Percentiles rank a stretch among this genome's conserved stretches.
Conservation (phyloP, 768 basidiomycete genomes). For the Boletus patriciae region DNA sequence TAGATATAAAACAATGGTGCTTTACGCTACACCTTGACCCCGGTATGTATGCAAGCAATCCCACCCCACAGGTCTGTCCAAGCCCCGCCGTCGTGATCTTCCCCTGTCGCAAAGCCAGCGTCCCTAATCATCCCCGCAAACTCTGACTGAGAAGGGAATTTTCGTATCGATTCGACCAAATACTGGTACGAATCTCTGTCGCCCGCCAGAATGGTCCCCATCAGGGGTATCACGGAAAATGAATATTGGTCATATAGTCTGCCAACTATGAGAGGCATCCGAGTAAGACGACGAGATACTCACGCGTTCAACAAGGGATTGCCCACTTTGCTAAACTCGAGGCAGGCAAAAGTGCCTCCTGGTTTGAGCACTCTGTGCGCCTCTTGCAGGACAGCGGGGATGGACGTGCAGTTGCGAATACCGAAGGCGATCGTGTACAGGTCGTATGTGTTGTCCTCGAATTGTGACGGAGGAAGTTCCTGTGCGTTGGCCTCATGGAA, state of each 20-base stretch:
- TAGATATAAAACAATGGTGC: not conserved
- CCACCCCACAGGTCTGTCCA: conserved; percentile 89
- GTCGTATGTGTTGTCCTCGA: conserved; percentile 84
- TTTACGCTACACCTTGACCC: conserved; percentile 53
- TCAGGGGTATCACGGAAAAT: conserved; percentile 89
- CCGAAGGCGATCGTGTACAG: conserved; percentile 99
- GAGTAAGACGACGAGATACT: conserved; percentile 33
- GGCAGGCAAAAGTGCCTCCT: conserved; percentile 91
- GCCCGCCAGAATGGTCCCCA: conserved; percentile 95
- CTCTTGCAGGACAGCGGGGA: conserved; percentile 83
- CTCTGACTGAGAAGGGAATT: conserved; percentile 84
- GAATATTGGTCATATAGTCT: conserved; percentile 96
- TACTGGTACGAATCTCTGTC: conserved; percentile 97
- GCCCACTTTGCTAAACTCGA: conserved; percentile 92
- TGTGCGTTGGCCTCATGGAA: conserved; percentile 96
- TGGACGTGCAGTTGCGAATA: conserved; percentile 94
- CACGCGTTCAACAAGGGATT: conserved; percentile 87
- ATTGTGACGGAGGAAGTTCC: conserved; percentile 59
- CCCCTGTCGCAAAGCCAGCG: conserved; percentile 77
- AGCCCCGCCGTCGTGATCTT: conserved; percentile 74
- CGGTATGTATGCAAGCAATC: conserved; percentile 82
- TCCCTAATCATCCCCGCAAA: conserved; percentile 89
- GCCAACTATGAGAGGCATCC: conserved; percentile 8
- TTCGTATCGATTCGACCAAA: conserved; percentile 94
- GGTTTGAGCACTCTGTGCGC: conserved; percentile 95